Evolutionary conservation across 768 basidiomycete genomes (phyloP), one percentile per base, ranked within the genome.

Genomic region (Artomyces pyxidatus): DNA sequence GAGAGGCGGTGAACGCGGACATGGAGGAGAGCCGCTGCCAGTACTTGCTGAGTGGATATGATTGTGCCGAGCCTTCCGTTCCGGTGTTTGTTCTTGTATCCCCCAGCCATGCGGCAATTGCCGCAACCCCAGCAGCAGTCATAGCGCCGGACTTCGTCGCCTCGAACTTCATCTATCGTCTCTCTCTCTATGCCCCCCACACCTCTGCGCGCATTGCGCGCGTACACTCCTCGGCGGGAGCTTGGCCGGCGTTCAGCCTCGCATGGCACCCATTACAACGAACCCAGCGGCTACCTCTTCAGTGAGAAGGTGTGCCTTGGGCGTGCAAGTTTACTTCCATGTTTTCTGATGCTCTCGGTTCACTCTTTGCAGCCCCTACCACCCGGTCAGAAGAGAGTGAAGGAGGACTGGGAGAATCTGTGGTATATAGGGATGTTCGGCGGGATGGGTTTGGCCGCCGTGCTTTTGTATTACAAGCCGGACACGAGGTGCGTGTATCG

Each of bases 381-480:
- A 27, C 78, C 83, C 3, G 89, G 89, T 9, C 81, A 88, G 67
- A 94, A 88, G 64, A 77, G 92, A 60, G 79, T 84, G 62, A 85
- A 84, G 64, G 89, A 94, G 64, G 78, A 83, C 21, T 96, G 92
- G 92, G 93, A 96, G 71, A 81, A 76, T 55, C 73, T 88, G 35
- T 96, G 90, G 86, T 88, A 89, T 61, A 64, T 81, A 53, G 93
- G 92, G 27, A 92, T 96, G 88, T 92, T 88, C 61, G 93, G 93
- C 28, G 72, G 80, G 11, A 85, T 96, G 79, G 79, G 72, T 4
- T 68, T 92, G 52, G 87, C 83, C 26, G 66, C 76, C 9, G 77
- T 93, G 27, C 69, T 88, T 63, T 68, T 91, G 22, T 89, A 90
- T 67, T 94, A 92, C 72, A 94, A 94, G 68, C 92, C 92, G 3